Percentiles rank a stretch among this genome's conserved stretches.
These are phyloP conservation scores for Barnettozyma pratensis DNA, from an alignment of 805 yeast species.

Conservation along the genomic window DNA sequence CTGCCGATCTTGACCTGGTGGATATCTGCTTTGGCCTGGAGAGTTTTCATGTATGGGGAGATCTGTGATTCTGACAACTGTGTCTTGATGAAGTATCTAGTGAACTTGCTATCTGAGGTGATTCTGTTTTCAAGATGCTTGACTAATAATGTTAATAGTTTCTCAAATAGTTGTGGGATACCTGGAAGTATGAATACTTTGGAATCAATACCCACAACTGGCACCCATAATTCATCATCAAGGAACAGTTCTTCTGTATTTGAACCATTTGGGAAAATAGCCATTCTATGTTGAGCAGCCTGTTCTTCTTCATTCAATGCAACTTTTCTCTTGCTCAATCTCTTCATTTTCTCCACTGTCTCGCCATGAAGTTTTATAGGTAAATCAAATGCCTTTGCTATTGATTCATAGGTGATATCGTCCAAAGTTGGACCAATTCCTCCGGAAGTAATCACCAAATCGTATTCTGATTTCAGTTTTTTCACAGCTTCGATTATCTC, in stretches of 20 bases:
- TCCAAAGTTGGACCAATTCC: conserved; percentile 88
- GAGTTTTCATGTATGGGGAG: conserved; percentile 53
- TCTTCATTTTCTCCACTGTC: conserved; percentile 56
- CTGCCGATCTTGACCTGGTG: conserved; percentile 66
- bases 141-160: conserved; percentile 42
- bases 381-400: conserved; percentile 60
- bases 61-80: conserved; percentile 55
- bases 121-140: conserved; percentile 33
- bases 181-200: conserved; percentile 78
- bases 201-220: conserved; percentile 62
- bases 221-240: conserved; percentile 70
- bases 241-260: conserved; percentile 38
- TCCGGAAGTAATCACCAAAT: conserved; percentile 41
- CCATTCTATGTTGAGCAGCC: conserved; percentile 72
- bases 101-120: conserved; percentile 20
- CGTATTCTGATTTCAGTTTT: conserved; percentile 44
- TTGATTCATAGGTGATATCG: conserved; percentile 74
- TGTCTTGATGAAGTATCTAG: conserved; percentile 60
- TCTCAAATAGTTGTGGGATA: conserved; percentile 67
- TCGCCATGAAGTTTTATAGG: conserved; percentile 47
- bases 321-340: conserved; percentile 36
- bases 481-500: conserved; percentile 56
- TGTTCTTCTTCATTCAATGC: conserved; percentile 38
- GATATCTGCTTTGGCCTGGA: conserved; percentile 39
- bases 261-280: conserved; percentile 53